Percentiles rank a stretch among this genome's conserved stretches.
These are phyloP conservation scores for Claviceps sp. DNA, from an alignment of 2,329 filamentous ascomycete genomes.

Conservation along the genomic window DNA sequence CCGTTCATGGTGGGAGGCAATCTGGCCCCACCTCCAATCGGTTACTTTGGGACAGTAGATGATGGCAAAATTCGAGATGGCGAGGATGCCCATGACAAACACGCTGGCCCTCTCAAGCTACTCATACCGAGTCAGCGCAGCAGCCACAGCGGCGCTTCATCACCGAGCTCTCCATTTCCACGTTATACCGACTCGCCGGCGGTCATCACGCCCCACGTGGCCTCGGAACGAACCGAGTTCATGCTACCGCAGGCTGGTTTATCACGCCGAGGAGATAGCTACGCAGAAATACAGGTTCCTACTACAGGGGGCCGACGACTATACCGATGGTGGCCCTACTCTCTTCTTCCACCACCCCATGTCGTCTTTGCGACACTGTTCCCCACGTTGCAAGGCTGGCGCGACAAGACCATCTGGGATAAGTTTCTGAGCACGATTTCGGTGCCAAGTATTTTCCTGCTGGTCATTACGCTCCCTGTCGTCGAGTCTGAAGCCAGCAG, in stretches of 20 bases:
- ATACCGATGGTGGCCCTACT: slow-evolving; percentile 72
- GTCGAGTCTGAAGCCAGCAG: slow-evolving; percentile 58
- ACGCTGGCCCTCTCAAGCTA: slow-evolving; percentile 22
- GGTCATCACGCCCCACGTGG: slow-evolving; percentile 27
- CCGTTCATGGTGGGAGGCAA: slow-evolving; percentile 26
- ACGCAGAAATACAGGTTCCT: slow-evolving; percentile 28
- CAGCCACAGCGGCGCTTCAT: slow-evolving; percentile 30
- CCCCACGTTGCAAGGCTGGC: slow-evolving; percentile 75
- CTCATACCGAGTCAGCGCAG: slow-evolving; percentile 33
- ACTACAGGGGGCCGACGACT: slow-evolving; percentile 26
- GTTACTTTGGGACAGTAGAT: slow-evolving; percentile 8
- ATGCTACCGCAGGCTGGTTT: slow-evolving; percentile 30
- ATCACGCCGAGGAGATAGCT: slow-evolving; percentile 31
- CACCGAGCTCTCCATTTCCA: slow-evolving; percentile 53
- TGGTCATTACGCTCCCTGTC: slow-evolving; percentile 84
- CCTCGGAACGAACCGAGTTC: slow-evolving; percentile 37
- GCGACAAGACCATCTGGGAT: slow-evolving; percentile 70
- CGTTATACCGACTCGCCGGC: slow-evolving; percentile 47
- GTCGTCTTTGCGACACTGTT: slow-evolving; percentile 64
- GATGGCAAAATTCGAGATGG: not conserved
- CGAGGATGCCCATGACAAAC: slow-evolving; percentile 1
- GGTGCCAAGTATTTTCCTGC: slow-evolving; percentile 77
- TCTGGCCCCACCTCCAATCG: slow-evolving; percentile 26
- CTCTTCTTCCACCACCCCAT: slow-evolving; percentile 56
- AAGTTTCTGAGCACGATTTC: slow-evolving; percentile 70